phyloP scores from a whole-genome alignment of 1,284 basidiomycete genomes.

The Sporisorium graminicola region DNA sequence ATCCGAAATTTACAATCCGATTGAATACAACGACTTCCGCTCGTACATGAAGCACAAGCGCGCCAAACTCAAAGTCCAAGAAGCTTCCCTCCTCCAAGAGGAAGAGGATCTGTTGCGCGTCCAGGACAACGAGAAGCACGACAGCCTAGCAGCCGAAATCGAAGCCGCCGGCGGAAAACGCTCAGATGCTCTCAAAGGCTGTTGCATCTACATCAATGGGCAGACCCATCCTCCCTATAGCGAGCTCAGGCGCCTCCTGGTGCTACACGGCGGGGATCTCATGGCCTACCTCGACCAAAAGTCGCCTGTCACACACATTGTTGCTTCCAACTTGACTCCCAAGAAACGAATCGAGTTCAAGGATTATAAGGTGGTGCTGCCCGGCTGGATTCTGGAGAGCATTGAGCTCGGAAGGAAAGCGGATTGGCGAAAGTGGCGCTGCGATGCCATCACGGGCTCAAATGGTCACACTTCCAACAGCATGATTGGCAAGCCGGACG shows the following conservation, averaged over 20 bases:
- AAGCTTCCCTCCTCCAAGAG: conserved; percentile 50
- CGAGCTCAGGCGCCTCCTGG: conserved; percentile 82
- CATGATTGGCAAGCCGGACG: conserved; percentile 29
- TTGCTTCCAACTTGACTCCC: conserved; percentile 89
- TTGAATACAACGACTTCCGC: conserved; percentile 83
- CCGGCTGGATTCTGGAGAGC: conserved; percentile 88
- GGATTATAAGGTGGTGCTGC: conserved; percentile 86
- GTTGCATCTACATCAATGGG: conserved; percentile 80
- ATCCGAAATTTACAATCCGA: conserved; percentile 76
- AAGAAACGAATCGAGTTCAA: conserved; percentile 89
- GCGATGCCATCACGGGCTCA: conserved; percentile 45
- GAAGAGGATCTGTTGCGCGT: conserved; percentile 37
- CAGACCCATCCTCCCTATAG: conserved; percentile 89
- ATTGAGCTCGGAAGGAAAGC: conserved; percentile 77
- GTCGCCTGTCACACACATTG: conserved; percentile 78
- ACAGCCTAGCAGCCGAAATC: conserved; percentile 17
- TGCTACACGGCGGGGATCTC: conserved; percentile 85
- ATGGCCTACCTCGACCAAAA: conserved; percentile 87
- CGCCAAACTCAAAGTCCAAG: conserved; percentile 75
- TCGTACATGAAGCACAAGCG: conserved; percentile 92
- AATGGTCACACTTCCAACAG: conserved; percentile 39
- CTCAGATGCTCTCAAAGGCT: conserved; percentile 54
- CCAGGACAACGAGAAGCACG: conserved; percentile 6
- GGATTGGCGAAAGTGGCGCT: conserved; percentile 75
- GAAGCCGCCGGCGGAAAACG: conserved; percentile 26